These are phyloP conservation scores for Avena insularis DNA, from an alignment of 176 grass and related monocot genomes.

Conservation along the genomic window DNA sequence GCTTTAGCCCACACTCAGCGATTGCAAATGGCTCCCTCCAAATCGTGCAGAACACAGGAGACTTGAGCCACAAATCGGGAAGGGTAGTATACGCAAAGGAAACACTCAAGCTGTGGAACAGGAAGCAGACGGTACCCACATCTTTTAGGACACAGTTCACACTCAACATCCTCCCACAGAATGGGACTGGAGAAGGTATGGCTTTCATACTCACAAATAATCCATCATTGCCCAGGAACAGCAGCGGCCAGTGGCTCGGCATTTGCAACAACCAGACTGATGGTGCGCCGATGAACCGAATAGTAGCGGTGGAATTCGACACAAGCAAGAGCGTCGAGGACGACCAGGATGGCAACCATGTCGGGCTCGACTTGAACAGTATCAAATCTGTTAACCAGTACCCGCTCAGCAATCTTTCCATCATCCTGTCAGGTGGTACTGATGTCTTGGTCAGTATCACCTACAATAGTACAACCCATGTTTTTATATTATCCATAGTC, in stretches of 20 bases:
- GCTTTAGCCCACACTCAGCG: not conserved
- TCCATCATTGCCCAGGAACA: slow-evolving; percentile 1
- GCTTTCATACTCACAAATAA: slow-evolving; percentile 13
- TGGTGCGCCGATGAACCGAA: not conserved
- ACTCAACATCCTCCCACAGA: slow-evolving; percentile 3
- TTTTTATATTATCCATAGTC: not conserved
- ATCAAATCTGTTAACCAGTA: not conserved
- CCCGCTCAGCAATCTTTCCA: not conserved
- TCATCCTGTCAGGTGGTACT: not conserved
- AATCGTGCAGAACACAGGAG: not conserved
- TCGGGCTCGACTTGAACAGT: not conserved
- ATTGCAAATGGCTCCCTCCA: slow-evolving; percentile 11
- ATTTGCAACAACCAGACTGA: slow-evolving; percentile 4
- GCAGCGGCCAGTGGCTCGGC: not conserved
- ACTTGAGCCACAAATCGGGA: not conserved
- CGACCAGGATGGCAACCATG: slow-evolving; percentile 2
- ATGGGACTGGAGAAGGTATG: slow-evolving; percentile 17
- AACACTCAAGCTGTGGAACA: slow-evolving; percentile 28
- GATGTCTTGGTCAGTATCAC: slow-evolving; percentile 12
- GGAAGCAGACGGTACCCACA: not conserved
- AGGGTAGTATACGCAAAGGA: slow-evolving; percentile 8
- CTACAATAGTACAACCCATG: not conserved
- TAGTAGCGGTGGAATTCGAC: slow-evolving; percentile 3
- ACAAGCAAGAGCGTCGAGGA: not conserved
- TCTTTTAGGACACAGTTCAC: slow-evolving; percentile 5